These are phyloP conservation scores for Xerocomus minutiporus DNA, from an alignment of 1,284 basidiomycete genomes.

Conservation along the genomic window DNA sequence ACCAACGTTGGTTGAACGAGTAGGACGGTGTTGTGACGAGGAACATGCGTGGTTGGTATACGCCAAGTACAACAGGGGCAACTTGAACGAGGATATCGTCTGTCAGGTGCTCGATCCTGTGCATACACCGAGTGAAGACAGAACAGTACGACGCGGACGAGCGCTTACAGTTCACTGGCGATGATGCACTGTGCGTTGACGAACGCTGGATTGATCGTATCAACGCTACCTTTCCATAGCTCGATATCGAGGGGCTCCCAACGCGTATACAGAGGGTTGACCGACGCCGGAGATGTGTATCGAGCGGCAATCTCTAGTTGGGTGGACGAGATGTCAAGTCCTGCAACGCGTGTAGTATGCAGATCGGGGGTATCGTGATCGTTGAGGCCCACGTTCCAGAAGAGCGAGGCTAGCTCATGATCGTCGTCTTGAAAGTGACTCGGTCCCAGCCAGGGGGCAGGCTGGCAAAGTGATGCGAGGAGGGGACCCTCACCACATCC, in stretches of 20 bases:
- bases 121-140: background rate
- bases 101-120: conserved; percentile 86
- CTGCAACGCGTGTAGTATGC: conserved; percentile 56
- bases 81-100: conserved; percentile 70
- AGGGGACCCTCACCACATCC: conserved; percentile 79
- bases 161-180: conserved; percentile 77
- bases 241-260: conserved; percentile 75
- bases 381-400: conserved; percentile 30
- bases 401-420: conserved; percentile 20
- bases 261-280: conserved; percentile 38
- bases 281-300: conserved; percentile 39
- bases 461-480: conserved; percentile 63
- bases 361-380: conserved; percentile 52
- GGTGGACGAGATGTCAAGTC: conserved; percentile 57
- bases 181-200: conserved; percentile 79
- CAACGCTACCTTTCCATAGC: conserved; percentile 81
- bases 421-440: conserved; percentile 26
- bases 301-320: conserved; percentile 52
- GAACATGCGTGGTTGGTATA: conserved; percentile 76
- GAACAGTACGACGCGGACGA: conserved; percentile 1
- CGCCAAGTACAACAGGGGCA: conserved; percentile 75
- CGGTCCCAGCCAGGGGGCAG: conserved; percentile 59
- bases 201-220: conserved; percentile 72
- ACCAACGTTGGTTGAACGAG: conserved; percentile 85
- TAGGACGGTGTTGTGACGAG: conserved; percentile 90